Percentiles rank a stretch among this genome's conserved stretches.
Conservation (phyloP, 2,329 filamentous ascomycete genomes). For the Lizonia empirigonia region DNA sequence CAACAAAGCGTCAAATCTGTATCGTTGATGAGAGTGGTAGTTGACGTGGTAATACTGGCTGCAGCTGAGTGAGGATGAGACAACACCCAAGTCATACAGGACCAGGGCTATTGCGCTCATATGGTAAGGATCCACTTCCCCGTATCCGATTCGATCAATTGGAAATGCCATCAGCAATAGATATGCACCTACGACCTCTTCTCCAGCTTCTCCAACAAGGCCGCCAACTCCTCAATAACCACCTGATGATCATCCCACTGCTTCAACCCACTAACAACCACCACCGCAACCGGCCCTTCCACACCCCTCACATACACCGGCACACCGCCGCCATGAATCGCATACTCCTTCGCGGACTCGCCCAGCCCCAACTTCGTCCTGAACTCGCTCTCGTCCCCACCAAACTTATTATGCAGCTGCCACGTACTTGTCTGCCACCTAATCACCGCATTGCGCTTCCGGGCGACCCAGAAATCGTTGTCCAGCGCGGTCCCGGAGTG, state of each 20-base stretch:
- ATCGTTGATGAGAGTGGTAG: no score
- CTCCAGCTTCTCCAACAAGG: conserved; percentile 20
- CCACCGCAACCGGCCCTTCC: conserved; percentile 74
- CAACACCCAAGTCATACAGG: not conserved
- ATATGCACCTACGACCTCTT: not conserved
- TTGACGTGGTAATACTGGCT: no score
- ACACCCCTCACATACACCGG: conserved; percentile 72
- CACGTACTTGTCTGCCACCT: conserved; percentile 72
- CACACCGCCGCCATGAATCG: conserved; percentile 78
- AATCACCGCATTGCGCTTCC: conserved; percentile 75
- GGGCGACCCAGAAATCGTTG: conserved; percentile 66
- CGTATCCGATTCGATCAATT: no score
- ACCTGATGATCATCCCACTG: conserved; percentile 80
- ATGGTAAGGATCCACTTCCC: not conserved
- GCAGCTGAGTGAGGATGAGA: not conserved
- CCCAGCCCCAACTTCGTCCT: conserved; percentile 66
- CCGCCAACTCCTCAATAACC: conserved; percentile 62
- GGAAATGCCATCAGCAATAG: no score
- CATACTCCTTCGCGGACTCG: conserved; percentile 62
- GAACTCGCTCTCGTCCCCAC: conserved; percentile 66
- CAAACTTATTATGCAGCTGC: conserved; percentile 72
- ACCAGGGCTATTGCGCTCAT: not conserved
- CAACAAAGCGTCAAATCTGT: no score
- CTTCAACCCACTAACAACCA: conserved; percentile 77
- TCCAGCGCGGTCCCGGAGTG: conserved; percentile 70